A percentile compares a stretch with the other conserved stretches of the same genome.
Conservation (phyloP, 2,329 filamentous ascomycete genomes). For the Aspergillus aculeatus region DNA sequence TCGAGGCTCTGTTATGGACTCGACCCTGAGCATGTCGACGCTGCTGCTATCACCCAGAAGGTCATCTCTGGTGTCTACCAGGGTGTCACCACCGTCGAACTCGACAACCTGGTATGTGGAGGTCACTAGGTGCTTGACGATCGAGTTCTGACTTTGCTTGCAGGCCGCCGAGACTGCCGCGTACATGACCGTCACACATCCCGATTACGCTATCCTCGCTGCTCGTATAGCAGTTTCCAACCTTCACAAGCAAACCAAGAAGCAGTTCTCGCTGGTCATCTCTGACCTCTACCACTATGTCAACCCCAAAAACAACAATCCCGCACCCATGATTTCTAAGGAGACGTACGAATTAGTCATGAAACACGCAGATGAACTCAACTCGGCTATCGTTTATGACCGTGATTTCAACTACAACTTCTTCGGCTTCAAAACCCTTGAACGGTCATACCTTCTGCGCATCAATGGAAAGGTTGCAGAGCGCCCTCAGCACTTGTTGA, state of each 20-base stretch:
- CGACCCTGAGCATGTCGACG: slow-evolving; percentile 92
- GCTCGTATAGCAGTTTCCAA: slow-evolving; percentile 98
- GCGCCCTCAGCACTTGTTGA: slow-evolving; percentile 98
- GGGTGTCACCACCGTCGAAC: slow-evolving; percentile 91
- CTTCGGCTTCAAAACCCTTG: slow-evolving; percentile 98
- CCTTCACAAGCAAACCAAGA: slow-evolving; percentile 99
- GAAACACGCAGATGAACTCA: slow-evolving; percentile 94
- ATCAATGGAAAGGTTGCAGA: slow-evolving; percentile 95
- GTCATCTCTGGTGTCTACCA: slow-evolving; percentile 99
- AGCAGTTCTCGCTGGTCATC: slow-evolving; percentile 96
- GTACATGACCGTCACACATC: slow-evolving; percentile 99
- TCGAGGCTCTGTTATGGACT: slow-evolving; percentile 97
- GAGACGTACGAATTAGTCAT: slow-evolving; percentile 89
- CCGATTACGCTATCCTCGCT: slow-evolving; percentile 97
- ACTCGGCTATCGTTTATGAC: slow-evolving; percentile 98
- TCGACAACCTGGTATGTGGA: slow-evolving; percentile 84
- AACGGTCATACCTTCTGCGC: slow-evolving; percentile 95
- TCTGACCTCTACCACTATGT: slow-evolving; percentile 92
- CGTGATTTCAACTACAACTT: slow-evolving; percentile 99
- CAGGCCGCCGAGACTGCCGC: slow-evolving; percentile 97
- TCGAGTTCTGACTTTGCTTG: slow-evolving; percentile 16
- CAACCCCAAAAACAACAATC: slow-evolving; percentile 83
- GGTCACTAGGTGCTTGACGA: neutral
- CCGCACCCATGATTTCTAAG: slow-evolving; percentile 92
- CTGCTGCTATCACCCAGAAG: slow-evolving; percentile 97